Conservation (phyloP, 495 filamentous ascomycete genomes). For the Hypoxylon intermedium region DNA sequence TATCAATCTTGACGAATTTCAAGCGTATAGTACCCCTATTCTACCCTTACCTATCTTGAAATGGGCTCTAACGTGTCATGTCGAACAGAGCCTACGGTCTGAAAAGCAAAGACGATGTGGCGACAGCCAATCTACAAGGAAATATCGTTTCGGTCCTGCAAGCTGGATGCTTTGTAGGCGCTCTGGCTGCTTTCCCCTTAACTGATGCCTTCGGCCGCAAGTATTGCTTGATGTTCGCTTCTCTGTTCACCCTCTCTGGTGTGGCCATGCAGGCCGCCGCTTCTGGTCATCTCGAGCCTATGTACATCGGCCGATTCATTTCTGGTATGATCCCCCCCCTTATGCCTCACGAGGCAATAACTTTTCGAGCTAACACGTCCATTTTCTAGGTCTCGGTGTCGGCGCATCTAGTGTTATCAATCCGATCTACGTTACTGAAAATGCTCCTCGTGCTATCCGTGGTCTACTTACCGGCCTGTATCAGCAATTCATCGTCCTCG, state of each 20-base stretch:
- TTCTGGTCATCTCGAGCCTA: slow-evolving; percentile 54
- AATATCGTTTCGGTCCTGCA: slow-evolving; percentile 72
- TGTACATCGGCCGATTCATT: slow-evolving; percentile 73
- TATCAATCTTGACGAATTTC: slow-evolving; percentile 57
- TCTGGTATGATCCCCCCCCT: slow-evolving; percentile 58
- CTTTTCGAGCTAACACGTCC: not conserved
- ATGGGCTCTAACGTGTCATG: slow-evolving; percentile 24
- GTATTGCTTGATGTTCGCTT: slow-evolving; percentile 48
- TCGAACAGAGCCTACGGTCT: slow-evolving; percentile 51
- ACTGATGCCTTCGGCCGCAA: slow-evolving; percentile 66
- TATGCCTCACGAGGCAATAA: not conserved
- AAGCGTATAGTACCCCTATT: slow-evolving; percentile 26
- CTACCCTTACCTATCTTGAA: slow-evolving; percentile 48
- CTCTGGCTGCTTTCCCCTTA: slow-evolving; percentile 58
- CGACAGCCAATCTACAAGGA: slow-evolving; percentile 47
- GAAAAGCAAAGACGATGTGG: slow-evolving; percentile 34
- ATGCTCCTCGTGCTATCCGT: slow-evolving; percentile 74
- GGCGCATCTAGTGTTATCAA: slow-evolving; percentile 67
- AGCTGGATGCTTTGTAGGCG: slow-evolving; percentile 69
- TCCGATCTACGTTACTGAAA: slow-evolving; percentile 66
- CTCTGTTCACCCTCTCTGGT: slow-evolving; percentile 48
- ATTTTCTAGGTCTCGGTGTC: slow-evolving; percentile 61
- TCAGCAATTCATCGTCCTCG: slow-evolving; percentile 69
- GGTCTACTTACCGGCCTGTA: slow-evolving; percentile 74
- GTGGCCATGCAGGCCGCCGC: slow-evolving; percentile 51